Evolutionary conservation across 108 stramenopile species (phyloP).

Genomic region (Poteriospumella lacustris): DNA sequence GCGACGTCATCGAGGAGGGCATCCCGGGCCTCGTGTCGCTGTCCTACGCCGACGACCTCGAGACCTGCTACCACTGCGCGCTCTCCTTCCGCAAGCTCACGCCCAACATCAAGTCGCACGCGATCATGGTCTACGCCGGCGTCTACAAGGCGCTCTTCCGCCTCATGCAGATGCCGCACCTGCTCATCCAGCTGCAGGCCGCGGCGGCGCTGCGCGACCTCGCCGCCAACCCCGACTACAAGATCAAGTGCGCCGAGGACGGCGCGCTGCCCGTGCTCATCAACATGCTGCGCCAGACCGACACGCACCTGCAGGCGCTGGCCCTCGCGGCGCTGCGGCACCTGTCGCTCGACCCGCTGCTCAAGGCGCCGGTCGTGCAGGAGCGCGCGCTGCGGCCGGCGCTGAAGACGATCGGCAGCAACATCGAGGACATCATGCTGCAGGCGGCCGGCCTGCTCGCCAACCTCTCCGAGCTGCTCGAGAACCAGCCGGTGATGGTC

Average conservation of each 20-base stretch:
- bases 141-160: slow-evolving; percentile 58
- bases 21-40: slow-evolving; percentile 58
- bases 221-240: slow-evolving; percentile 59
- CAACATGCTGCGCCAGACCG: slow-evolving; percentile 47
- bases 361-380: slow-evolving; percentile 56
- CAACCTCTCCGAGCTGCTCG: slow-evolving; percentile 62
- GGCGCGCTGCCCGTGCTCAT: slow-evolving; percentile 60
- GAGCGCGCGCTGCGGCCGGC: slow-evolving; percentile 54
- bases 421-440: slow-evolving; percentile 62
- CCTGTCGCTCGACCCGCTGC: slow-evolving; percentile 53
- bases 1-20: slow-evolving; percentile 56
- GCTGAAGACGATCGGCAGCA: slow-evolving; percentile 55
- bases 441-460: slow-evolving; percentile 69
- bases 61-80: slow-evolving; percentile 68
- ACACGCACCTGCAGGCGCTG: slow-evolving; percentile 59
- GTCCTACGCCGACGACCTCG: slow-evolving; percentile 52
- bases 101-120: slow-evolving; percentile 55
- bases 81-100: slow-evolving; percentile 66
- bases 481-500: slow-evolving; percentile 51
- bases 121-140: slow-evolving; percentile 43
- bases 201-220: slow-evolving; percentile 65
- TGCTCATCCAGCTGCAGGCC: slow-evolving; percentile 63
- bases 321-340: slow-evolving; percentile 66
- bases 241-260: slow-evolving; percentile 58
- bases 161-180: slow-evolving; percentile 55